Evolutionary conservation across 2,329 filamentous ascomycete genomes (phyloP).

Genomic region (Diaporthe velutina): DNA sequence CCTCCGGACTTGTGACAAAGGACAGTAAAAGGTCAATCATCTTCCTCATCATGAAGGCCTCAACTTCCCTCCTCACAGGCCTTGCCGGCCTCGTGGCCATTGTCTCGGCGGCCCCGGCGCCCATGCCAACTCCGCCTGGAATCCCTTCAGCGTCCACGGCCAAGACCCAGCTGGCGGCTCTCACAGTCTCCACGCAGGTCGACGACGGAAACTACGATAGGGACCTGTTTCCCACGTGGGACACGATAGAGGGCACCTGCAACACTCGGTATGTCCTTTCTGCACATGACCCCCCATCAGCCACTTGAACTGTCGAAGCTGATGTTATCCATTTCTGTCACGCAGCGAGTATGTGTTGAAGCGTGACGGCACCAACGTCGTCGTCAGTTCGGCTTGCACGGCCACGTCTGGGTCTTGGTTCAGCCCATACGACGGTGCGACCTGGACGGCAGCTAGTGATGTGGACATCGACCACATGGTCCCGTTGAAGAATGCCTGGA

Average conservation of each 20-base stretch:
- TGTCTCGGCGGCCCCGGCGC: constrained; percentile 43
- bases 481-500: constrained; percentile 84
- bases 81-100: constrained; percentile 40
- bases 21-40: not conserved
- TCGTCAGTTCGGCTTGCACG: constrained; percentile 69
- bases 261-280: constrained; percentile 68
- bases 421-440: constrained; percentile 80
- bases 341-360: constrained; percentile 75
- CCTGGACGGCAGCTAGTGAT: constrained; percentile 76
- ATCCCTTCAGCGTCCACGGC: constrained; percentile 73
- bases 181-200: constrained; percentile 69
- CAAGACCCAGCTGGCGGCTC: constrained; percentile 65
- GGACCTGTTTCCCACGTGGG: constrained; percentile 79
- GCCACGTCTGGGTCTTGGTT: constrained; percentile 77
- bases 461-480: constrained; percentile 89
- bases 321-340: not conserved
- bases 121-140: constrained; percentile 59
- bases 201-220: constrained; percentile 72
- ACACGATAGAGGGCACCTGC: constrained; percentile 74
- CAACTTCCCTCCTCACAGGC: constrained; percentile 41
- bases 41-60: constrained; percentile 40
- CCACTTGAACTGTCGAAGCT: not conserved
- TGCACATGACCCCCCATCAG: not conserved
- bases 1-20: not conserved
- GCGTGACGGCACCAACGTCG: constrained; percentile 78